Conservation (phyloP, 139 green algal species). For the Trebouxia sp. region DNA sequence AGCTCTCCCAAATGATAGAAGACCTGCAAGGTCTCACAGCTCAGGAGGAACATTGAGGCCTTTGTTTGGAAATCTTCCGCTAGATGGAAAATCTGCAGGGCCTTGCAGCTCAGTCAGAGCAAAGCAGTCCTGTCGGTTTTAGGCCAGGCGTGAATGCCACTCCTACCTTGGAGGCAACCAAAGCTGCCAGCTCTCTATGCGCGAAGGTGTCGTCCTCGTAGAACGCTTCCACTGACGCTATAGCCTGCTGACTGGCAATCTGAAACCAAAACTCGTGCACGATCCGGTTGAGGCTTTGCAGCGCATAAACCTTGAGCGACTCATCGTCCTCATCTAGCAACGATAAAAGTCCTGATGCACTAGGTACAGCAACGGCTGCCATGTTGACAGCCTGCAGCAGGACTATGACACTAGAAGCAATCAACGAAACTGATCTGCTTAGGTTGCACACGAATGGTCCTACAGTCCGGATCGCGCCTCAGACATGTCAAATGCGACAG, state of each 20-base stretch:
- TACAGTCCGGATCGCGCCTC: too few species aligned
- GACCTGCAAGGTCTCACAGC: constrained; percentile 68
- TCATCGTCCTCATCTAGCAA: constrained; percentile 89
- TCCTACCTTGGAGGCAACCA: constrained; percentile 97
- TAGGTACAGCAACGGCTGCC: constrained; percentile 23
- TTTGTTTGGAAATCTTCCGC: not conserved
- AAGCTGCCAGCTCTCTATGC: constrained; percentile 88
- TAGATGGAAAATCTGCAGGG: not conserved
- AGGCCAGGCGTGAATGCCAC: too few species aligned
- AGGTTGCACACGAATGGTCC: too few species aligned
- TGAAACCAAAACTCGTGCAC: constrained; percentile 91
- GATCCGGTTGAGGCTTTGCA: constrained; percentile 72
- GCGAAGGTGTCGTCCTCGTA: constrained; percentile 95
- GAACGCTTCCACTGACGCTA: constrained; percentile 87
- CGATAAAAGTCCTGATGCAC: constrained; percentile 80
- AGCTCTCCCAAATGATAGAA: constrained; percentile 99
- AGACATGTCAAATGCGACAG: too few species aligned
- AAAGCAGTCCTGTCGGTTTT: too few species aligned
- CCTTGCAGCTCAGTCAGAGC: not conserved
- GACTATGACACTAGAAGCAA: too few species aligned
- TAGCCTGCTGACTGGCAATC: constrained; percentile 72
- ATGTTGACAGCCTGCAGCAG: not conserved
- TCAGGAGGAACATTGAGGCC: not conserved
- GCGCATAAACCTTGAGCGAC: constrained; percentile 74
- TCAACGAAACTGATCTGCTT: too few species aligned